phyloP scores from a whole-genome alignment of 2,329 filamentous ascomycete species.

The Fusarium fujikuroi region DNA sequence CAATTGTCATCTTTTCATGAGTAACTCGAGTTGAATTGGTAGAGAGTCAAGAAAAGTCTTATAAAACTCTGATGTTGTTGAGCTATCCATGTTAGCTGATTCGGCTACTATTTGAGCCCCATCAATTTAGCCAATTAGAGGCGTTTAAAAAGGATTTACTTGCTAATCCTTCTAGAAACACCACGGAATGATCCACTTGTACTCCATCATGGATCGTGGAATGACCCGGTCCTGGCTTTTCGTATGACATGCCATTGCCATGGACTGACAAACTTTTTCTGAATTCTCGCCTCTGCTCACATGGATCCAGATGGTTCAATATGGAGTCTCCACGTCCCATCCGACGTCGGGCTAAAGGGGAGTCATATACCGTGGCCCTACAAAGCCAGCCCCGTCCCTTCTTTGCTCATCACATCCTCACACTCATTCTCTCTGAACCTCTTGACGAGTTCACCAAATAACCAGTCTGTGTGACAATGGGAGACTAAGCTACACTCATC shows the following conservation, averaged over 20 bases:
- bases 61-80: not conserved
- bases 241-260: slow-evolving; percentile 29
- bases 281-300: slow-evolving; percentile 21
- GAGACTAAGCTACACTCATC: slow-evolving; percentile 19
- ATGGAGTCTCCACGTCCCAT: slow-evolving; percentile 12
- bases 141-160: not conserved
- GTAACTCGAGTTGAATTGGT: not conserved
- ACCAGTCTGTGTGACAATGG: slow-evolving; percentile 38
- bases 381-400: slow-evolving; percentile 30
- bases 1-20: not conserved
- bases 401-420: not conserved
- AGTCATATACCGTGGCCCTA: slow-evolving; percentile 22
- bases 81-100: slow-evolving; percentile 11
- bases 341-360: slow-evolving; percentile 30
- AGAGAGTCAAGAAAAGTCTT: not conserved
- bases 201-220: slow-evolving; percentile 34
- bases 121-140: slow-evolving; percentile 9
- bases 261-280: slow-evolving; percentile 36
- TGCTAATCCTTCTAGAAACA: slow-evolving; percentile 31
- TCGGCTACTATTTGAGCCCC: slow-evolving; percentile 4
- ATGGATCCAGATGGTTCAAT: not conserved
- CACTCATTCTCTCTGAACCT: not conserved
- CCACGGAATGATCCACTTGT: slow-evolving; percentile 9
- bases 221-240: slow-evolving; percentile 4
- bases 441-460: not conserved